Conservation (phyloP, 176 grass and related monocot genomes). For the Guadua angustifolia region DNA sequence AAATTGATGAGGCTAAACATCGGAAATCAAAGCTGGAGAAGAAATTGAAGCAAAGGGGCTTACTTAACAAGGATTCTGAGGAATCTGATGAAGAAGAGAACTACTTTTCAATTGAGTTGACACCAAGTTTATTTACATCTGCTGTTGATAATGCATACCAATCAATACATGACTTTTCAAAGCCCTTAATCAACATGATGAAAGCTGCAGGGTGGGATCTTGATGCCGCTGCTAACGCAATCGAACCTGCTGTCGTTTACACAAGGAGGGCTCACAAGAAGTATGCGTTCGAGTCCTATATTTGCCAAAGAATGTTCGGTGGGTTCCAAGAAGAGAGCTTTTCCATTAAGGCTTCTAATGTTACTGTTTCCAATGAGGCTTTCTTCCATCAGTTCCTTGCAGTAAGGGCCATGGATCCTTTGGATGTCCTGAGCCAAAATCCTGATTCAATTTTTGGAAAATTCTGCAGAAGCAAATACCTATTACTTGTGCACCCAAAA, state of each 20-base stretch:
- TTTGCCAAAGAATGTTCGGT: constrained; percentile 87
- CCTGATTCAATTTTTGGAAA: constrained; percentile 86
- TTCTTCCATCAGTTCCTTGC: constrained; percentile 94
- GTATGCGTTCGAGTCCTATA: constrained; percentile 87
- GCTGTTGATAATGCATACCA: constrained; percentile 80
- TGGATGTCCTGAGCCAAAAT: constrained; percentile 92
- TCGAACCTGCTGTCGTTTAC: constrained; percentile 71
- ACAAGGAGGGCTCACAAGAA: constrained; percentile 87
- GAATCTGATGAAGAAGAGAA: constrained; percentile 80
- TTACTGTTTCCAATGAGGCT: constrained; percentile 59
- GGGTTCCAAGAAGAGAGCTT: constrained; percentile 96
- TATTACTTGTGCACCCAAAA: constrained; percentile 76
- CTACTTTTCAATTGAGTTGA: constrained; percentile 91
- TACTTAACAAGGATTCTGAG: constrained; percentile 80
- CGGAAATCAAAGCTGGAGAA: constrained; percentile 90
- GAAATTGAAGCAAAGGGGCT: constrained; percentile 90
- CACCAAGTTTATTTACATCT: constrained; percentile 81
- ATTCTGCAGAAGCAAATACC: constrained; percentile 86
- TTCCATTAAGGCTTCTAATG: constrained; percentile 56
- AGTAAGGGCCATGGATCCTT: constrained; percentile 83
- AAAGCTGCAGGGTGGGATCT: constrained; percentile 96
- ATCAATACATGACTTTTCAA: constrained; percentile 95
- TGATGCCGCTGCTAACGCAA: constrained; percentile 80
- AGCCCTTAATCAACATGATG: constrained; percentile 99
- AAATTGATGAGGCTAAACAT: constrained; percentile 83